Evolutionary conservation across 495 filamentous ascomycete species (phyloP).

Genomic region (Penicillium cataractarum): DNA sequence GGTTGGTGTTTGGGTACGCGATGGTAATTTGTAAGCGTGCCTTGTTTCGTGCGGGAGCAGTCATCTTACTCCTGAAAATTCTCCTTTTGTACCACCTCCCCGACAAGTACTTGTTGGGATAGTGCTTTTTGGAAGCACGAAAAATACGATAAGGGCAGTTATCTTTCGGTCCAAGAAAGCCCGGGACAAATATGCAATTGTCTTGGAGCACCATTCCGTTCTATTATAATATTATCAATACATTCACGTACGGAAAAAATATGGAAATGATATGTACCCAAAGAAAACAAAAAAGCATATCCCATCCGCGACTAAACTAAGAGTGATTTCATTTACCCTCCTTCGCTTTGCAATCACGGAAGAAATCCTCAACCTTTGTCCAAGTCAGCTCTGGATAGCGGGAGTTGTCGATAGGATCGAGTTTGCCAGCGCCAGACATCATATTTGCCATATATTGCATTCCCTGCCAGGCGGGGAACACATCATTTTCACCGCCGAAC

Average conservation of each 20-base stretch:
- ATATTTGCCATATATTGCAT: constrained; percentile 22
- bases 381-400: constrained; percentile 15
- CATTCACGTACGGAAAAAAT: too few species aligned
- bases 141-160: too few species aligned
- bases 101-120: too few species aligned
- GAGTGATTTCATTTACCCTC: constrained; percentile 11
- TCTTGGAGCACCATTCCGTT: constrained; percentile 65
- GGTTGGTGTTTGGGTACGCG: too few species aligned
- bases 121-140: too few species aligned
- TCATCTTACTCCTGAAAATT: neutral
- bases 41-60: constrained; percentile 32
- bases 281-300: too few species aligned
- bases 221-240: constrained; percentile 7
- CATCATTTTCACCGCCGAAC: constrained; percentile 15
- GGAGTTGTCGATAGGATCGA: constrained; percentile 15
- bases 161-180: too few species aligned
- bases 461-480: constrained; percentile 16
- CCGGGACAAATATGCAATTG: neutral
- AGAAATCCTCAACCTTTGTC: constrained; percentile 17
- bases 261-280: too few species aligned
- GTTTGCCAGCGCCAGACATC: constrained; percentile 15
- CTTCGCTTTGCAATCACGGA: constrained; percentile 13
- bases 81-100: neutral
- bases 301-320: constrained; percentile 13
- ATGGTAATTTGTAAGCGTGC: constrained; percentile 35